Evolutionary conservation across 2,329 filamentous ascomycete species (phyloP), one percentile per base, ranked within the genome.

Genomic region (Cladophialophora immunda): DNA sequence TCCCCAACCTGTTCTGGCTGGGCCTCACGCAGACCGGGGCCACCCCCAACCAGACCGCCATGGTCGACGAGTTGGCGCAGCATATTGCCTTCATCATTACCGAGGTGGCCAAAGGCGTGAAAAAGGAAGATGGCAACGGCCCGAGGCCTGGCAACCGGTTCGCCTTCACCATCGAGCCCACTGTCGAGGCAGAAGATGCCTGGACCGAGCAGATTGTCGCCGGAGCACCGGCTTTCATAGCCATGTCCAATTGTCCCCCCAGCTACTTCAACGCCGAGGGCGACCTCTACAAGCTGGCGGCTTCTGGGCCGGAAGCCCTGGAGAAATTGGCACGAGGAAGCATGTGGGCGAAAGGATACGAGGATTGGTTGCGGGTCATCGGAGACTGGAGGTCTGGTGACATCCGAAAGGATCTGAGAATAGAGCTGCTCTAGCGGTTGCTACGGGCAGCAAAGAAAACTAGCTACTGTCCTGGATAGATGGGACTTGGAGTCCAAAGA

Each of bases 1-100:
- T 70, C 25, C 68, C 68, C 27, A 68, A 68, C 36, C 65, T 53
- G 45, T 68, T 70, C 58, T 52, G 54, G 2, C 22, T 68, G 17
- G 29, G 50, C n/a, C 27, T 65, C 2, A n/a, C 64, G 2, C 68
- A 70, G 22, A 55, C 62, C 9, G 64, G 62, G 3, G 25, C 54
- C 27, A 57, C 56, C 6, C 68, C 66, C 7, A 66, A 63, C 57
- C 65, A 58, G 34, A 50, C 59, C 19, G 41, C 60, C 41, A 62
- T 61, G 17, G 64, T 63, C 30, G 60, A 47, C 58, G 63, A 64
- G 15, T 56, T 65, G 45, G 68, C 65, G 4, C 47, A 58, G 34
- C 65, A 68, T 25, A 22, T 65, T n/a, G 61, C 68, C 25, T 70
- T 63, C 41, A 45, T 68, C 3, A 60, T 70, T 11, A 54, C 41